Percentiles rank a stretch among this genome's conserved stretches.
phyloP scores from a whole-genome alignment of 2,329 filamentous ascomycete species.

The Setomelanomma holmii region DNA sequence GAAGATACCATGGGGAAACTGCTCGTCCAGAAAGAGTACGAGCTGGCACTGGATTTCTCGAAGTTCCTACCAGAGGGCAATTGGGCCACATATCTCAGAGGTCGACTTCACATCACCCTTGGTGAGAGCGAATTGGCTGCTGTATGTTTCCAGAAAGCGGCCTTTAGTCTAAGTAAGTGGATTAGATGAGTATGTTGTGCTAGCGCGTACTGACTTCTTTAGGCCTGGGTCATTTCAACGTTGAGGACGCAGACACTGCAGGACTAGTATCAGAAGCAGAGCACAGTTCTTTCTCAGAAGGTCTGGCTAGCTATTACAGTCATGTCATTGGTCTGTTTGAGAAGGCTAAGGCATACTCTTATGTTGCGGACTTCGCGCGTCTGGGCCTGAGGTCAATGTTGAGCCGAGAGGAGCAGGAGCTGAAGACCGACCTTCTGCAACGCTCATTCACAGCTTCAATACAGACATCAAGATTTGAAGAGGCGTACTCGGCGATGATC shows the following conservation, averaged over 20 bases:
- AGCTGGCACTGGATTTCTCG: slow-evolving; percentile 69
- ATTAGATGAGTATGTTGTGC: too few relatives aligned
- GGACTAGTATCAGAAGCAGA: slow-evolving; percentile 77
- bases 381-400: slow-evolving; percentile 63
- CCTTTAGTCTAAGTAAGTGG: slow-evolving; percentile 77
- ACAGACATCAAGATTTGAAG: slow-evolving; percentile 78
- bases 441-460: slow-evolving; percentile 85
- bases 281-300: slow-evolving; percentile 70
- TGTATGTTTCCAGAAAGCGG: slow-evolving; percentile 79
- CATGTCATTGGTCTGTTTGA: slow-evolving; percentile 88
- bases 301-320: slow-evolving; percentile 82
- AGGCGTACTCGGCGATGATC: slow-evolving; percentile 80
- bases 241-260: slow-evolving; percentile 53
- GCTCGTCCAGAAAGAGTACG: slow-evolving; percentile 51
- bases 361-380: slow-evolving; percentile 83
- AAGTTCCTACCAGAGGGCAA: slow-evolving; percentile 65
- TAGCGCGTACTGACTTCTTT: slow-evolving; percentile 22
- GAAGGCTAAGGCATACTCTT: slow-evolving; percentile 75
- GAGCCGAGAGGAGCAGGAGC: slow-evolving; percentile 36
- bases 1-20: slow-evolving; percentile 55
- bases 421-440: slow-evolving; percentile 67
- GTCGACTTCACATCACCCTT: slow-evolving; percentile 75
- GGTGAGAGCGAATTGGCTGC: slow-evolving; percentile 78
- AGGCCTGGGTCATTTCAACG: slow-evolving; percentile 45
- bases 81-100: slow-evolving; percentile 80